Percentiles rank a stretch among this genome's conserved stretches.
phyloP scores from a whole-genome alignment of 1,139 yeast species.

The Candida tunisiensis region DNA sequence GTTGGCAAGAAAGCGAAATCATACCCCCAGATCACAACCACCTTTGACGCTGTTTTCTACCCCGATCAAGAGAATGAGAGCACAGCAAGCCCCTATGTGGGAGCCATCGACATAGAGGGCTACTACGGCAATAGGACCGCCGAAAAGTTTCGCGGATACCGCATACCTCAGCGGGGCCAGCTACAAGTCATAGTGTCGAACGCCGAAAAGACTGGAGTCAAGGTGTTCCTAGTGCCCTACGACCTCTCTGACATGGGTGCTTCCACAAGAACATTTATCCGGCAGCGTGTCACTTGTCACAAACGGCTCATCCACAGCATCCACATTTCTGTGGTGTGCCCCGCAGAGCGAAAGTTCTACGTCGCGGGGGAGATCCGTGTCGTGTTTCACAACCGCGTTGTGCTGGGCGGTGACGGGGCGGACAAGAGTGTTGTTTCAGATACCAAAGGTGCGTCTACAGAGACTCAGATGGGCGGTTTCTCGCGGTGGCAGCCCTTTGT shows the following conservation, averaged over 20 bases:
- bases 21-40: slow-evolving; percentile 5
- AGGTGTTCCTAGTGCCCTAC: slow-evolving; percentile 23
- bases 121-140: slow-evolving; percentile 16
- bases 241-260: slow-evolving; percentile 18
- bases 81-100: slow-evolving; percentile 24
- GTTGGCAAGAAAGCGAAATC: no score
- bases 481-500: no score
- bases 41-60: slow-evolving; percentile 22
- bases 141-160: slow-evolving; percentile 21
- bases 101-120: slow-evolving; percentile 19
- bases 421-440: no score
- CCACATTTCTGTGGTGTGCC: slow-evolving; percentile 18
- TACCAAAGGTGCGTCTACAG: no score
- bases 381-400: slow-evolving; percentile 20
- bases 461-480: no score
- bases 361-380: slow-evolving; percentile 22
- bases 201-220: slow-evolving; percentile 22
- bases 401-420: no score
- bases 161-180: slow-evolving; percentile 24
- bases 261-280: slow-evolving; percentile 16
- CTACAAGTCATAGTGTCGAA: slow-evolving; percentile 26
- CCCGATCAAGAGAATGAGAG: slow-evolving; percentile 14
- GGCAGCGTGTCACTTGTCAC: slow-evolving; percentile 10
- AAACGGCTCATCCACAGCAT: slow-evolving; percentile 13
- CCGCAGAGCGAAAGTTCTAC: slow-evolving; percentile 17